Evolutionary conservation across 2,329 filamentous ascomycete genomes (phyloP), one percentile per base, ranked within the genome.

Genomic region (Corniculantispora saksenae): DNA sequence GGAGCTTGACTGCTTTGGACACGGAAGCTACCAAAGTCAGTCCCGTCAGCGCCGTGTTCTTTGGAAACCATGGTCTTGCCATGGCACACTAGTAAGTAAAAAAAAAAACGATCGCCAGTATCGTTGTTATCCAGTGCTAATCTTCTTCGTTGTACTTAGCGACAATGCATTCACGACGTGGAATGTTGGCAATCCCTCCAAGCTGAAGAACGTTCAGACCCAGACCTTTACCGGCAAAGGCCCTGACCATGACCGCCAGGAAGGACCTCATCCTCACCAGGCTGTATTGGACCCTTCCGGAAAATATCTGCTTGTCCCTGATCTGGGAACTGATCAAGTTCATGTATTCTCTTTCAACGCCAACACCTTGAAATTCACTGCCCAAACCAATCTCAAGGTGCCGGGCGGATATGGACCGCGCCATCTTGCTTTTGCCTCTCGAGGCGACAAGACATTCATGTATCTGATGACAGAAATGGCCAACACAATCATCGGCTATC

Each of bases 221-320:
- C 71, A 77, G 61, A 75, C 74, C 1, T 85, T 79, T 71, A 74
- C 72, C 12, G 70, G 73, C 13, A 80, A 80, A 1, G 71, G 78
- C 35, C 72, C 77, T 60, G 72, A 77, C 1, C 72, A 76, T 5
- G 83, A 85, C 58, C 38, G 38, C 19, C 86, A 90, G 75, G 80
- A 84, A 45, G 79, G 81, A 6, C 79, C 88, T 2, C 87, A 89
- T 71, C 88, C 88, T 21, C 89, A 91, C 75, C 78, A 89, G 71
- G 83, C 85, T n/a, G 73, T 90, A 60, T 72, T 89, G 38, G 89
- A 92, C 72, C 89, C 89, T 10, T 89, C 86, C 1, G 84, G 83
- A 6, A 71, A 80, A 19, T 92, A 84, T 74, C 70, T 91, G 29
- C 72, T 91, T 10, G 82, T 87, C 10, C 88, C 89, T 1, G 89